phyloP scores from a whole-genome alignment of 768 basidiomycete species.

The Tylopilus balloui region DNA sequence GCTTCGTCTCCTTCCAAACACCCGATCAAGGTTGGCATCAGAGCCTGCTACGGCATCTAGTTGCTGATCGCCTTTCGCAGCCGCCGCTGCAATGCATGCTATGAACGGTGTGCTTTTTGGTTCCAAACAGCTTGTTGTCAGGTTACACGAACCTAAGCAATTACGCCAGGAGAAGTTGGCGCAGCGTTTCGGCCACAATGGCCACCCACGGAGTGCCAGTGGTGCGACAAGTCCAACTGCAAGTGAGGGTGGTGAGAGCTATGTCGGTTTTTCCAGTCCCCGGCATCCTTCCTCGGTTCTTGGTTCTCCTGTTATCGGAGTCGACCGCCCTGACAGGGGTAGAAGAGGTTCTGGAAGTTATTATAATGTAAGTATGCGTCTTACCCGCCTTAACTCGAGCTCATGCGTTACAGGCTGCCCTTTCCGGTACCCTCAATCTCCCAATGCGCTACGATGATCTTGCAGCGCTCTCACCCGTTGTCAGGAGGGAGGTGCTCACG shows the following conservation, averaged over 20 bases:
- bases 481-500: slow-evolving; percentile 79
- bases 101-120: slow-evolving; percentile 80
- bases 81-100: slow-evolving; percentile 63
- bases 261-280: slow-evolving; percentile 70
- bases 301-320: slow-evolving; percentile 51
- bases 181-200: slow-evolving; percentile 73
- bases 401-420: slow-evolving; percentile 56
- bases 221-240: slow-evolving; percentile 83
- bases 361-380: slow-evolving; percentile 55
- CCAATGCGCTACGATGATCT: slow-evolving; percentile 89
- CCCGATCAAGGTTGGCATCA: slow-evolving; percentile 66
- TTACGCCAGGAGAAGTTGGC: slow-evolving; percentile 87
- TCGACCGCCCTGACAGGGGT: slow-evolving; percentile 59
- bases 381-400: not conserved
- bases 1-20: slow-evolving; percentile 83
- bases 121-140: slow-evolving; percentile 75
- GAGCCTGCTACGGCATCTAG: not conserved
- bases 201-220: slow-evolving; percentile 74
- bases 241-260: slow-evolving; percentile 78
- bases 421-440: slow-evolving; percentile 72
- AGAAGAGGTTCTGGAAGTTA: slow-evolving; percentile 84
- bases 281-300: slow-evolving; percentile 48
- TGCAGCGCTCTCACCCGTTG: slow-evolving; percentile 76
- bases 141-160: slow-evolving; percentile 88
- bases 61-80: slow-evolving; percentile 36